phyloP scores from a whole-genome alignment of 352 stramenopile species.

The Phytophthora chlamydospora region DNA sequence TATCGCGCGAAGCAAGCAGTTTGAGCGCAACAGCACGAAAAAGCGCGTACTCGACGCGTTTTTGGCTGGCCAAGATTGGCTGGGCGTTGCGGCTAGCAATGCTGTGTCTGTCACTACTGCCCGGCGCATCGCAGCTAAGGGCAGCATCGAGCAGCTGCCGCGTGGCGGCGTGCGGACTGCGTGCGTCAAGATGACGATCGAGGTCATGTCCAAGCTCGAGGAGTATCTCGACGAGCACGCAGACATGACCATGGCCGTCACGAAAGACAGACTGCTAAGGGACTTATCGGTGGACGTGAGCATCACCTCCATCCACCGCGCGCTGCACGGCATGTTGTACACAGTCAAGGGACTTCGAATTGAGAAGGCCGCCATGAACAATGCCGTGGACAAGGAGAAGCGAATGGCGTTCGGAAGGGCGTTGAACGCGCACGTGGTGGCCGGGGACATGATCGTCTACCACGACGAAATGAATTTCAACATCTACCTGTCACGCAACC shows the following conservation, averaged over 20 bases:
- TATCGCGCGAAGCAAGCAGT: too few species aligned
- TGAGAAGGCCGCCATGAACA: slow-evolving; percentile 33
- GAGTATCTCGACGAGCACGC: slow-evolving; percentile 23
- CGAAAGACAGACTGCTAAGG: slow-evolving; percentile 10
- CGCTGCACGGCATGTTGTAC: slow-evolving; percentile 29
- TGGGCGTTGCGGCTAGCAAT: neutral
- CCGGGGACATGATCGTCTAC: slow-evolving; percentile 31
- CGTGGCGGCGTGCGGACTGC: slow-evolving; percentile 1
- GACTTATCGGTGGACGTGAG: slow-evolving; percentile 11
- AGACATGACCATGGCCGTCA: neutral
- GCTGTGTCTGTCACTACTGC: neutral
- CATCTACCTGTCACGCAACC: slow-evolving; percentile 2
- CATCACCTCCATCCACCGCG: slow-evolving; percentile 12
- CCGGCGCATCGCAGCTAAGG: neutral
- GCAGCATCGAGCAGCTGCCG: neutral
- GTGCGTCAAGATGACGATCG: slow-evolving; percentile 14
- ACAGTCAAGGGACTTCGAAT: slow-evolving; percentile 24
- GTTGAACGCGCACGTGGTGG: slow-evolving; percentile 14
- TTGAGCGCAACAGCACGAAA: too few species aligned
- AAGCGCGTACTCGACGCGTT: neutral
- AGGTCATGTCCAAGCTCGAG: slow-evolving; percentile 20
- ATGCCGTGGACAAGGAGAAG: slow-evolving; percentile 24
- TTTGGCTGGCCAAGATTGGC: slow-evolving; percentile 2
- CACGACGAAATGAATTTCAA: slow-evolving; percentile 25
- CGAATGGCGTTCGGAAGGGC: slow-evolving; percentile 15